phyloP scores from a whole-genome alignment of 495 filamentous ascomycete genomes.

The Xylaria venustula region DNA sequence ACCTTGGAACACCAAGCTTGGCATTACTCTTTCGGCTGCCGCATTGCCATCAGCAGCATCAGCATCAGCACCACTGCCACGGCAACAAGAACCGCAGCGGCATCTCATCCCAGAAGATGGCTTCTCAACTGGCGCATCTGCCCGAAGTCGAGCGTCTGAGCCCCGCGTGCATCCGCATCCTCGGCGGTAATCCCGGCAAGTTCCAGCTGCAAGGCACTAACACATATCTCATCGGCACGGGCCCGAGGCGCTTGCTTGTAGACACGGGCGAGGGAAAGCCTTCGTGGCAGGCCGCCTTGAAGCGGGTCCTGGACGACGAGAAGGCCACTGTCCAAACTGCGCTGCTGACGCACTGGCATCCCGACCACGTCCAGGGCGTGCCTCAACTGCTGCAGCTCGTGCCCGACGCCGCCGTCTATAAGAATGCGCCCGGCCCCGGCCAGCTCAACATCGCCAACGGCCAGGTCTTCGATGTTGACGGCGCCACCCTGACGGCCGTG shows the following conservation, averaged over 20 bases:
- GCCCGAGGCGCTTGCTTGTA: slow-evolving; percentile 65
- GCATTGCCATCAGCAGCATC: not conserved
- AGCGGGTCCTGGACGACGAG: slow-evolving; percentile 61
- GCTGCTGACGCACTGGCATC: slow-evolving; percentile 89
- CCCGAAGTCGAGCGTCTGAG: slow-evolving; percentile 67
- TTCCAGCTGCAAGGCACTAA: slow-evolving; percentile 68
- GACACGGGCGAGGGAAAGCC: slow-evolving; percentile 75
- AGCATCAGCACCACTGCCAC: not conserved
- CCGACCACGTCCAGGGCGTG: slow-evolving; percentile 78
- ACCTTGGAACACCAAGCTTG: not conserved
- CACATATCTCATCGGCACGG: slow-evolving; percentile 80
- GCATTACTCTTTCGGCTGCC: not conserved
- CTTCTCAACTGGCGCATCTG: slow-evolving; percentile 44
- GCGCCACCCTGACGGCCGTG: slow-evolving; percentile 71
- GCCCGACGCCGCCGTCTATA: slow-evolving; percentile 56
- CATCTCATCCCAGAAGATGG: slow-evolving; percentile 24
- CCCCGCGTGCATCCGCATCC: slow-evolving; percentile 65
- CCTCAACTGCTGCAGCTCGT: slow-evolving; percentile 60
- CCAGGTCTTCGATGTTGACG: slow-evolving; percentile 70
- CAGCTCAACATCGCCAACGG: slow-evolving; percentile 64
- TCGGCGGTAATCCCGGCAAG: slow-evolving; percentile 81
- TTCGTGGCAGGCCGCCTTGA: slow-evolving; percentile 59
- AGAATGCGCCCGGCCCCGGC: slow-evolving; percentile 45
- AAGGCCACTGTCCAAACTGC: slow-evolving; percentile 60
- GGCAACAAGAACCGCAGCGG: no score